A percentile compares a stretch with the other conserved stretches of the same genome.
These are phyloP conservation scores for Neoboletus magnificus DNA, from an alignment of 768 basidiomycete species.

Conservation along the genomic window DNA sequence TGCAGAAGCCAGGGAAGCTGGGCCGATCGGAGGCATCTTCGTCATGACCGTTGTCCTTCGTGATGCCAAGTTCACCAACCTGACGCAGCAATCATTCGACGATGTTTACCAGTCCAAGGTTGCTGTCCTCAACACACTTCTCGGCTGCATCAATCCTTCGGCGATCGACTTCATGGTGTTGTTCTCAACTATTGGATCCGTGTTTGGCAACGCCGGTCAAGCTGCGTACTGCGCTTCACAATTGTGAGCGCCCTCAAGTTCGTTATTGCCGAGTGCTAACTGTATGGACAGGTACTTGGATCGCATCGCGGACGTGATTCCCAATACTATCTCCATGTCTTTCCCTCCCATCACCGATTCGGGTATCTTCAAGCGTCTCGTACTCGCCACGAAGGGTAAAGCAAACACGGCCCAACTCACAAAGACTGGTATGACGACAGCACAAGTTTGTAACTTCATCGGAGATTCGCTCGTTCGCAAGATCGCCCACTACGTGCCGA, in stretches of 20 bases:
- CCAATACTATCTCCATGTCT: slow-evolving; percentile 33
- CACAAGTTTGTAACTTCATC: slow-evolving; percentile 32
- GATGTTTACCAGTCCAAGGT: slow-evolving; percentile 24
- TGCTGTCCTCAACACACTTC: slow-evolving; percentile 16
- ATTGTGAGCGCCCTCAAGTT: slow-evolving; percentile 5
- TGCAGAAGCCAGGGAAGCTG: slow-evolving; percentile 17
- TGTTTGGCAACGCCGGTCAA: slow-evolving; percentile 30
- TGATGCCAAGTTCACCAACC: slow-evolving; percentile 32
- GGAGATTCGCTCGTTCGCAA: slow-evolving; percentile 30
- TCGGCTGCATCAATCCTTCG: slow-evolving; percentile 13
- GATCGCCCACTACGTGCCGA: slow-evolving; percentile 30
- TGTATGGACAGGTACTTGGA: slow-evolving; percentile 27
- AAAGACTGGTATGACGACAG: slow-evolving; percentile 33
- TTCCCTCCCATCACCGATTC: slow-evolving; percentile 35
- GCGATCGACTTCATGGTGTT: slow-evolving; percentile 32
- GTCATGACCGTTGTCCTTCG: slow-evolving; percentile 36
- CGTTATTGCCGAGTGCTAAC: background rate
- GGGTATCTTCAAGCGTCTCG: slow-evolving; percentile 34
- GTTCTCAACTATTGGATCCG: slow-evolving; percentile 34
- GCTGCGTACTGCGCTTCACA: slow-evolving; percentile 24
- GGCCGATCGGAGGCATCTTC: slow-evolving; percentile 32
- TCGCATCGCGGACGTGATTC: slow-evolving; percentile 28
- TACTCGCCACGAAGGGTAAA: slow-evolving; percentile 24
- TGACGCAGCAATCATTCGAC: slow-evolving; percentile 32
- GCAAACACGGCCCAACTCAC: slow-evolving; percentile 29